These are phyloP conservation scores for Curvularia lunata DNA, from an alignment of 2,329 filamentous ascomycete genomes.

Conservation along the genomic window DNA sequence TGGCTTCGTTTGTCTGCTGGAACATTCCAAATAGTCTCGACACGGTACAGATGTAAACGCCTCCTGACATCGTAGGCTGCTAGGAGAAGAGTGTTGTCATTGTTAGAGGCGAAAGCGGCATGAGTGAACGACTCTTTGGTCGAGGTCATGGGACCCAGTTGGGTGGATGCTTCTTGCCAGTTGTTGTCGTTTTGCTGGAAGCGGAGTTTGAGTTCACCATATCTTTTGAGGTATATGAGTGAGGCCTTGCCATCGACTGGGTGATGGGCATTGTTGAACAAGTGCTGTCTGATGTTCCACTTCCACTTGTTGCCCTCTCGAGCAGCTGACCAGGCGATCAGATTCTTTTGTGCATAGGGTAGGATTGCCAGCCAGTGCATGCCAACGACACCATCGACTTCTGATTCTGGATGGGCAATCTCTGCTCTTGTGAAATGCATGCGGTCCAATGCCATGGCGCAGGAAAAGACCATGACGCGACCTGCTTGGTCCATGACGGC, in stretches of 20 bases:
- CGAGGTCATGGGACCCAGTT: constrained; percentile 74
- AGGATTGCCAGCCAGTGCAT: constrained; percentile 76
- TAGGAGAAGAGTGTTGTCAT: constrained; percentile 66
- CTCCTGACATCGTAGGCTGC: constrained; percentile 72
- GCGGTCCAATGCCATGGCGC: constrained; percentile 75
- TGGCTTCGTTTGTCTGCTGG: constrained; percentile 64
- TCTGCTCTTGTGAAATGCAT: constrained; percentile 68
- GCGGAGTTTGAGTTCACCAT: constrained; percentile 75
- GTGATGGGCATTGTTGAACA: constrained; percentile 74
- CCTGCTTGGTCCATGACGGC: constrained; percentile 83
- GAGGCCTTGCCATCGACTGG: constrained; percentile 74
- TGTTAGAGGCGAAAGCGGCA: constrained; percentile 64
- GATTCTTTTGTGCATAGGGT: constrained; percentile 50
- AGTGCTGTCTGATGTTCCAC: constrained; percentile 71
- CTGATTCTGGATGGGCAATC: constrained; percentile 72
- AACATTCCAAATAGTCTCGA: constrained; percentile 75
- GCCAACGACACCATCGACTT: constrained; percentile 79
- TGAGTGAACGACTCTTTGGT: constrained; percentile 58
- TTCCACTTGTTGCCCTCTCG: constrained; percentile 62
- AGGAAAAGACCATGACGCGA: constrained; percentile 74
- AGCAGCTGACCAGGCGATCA: constrained; percentile 50
- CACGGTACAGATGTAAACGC: constrained; percentile 75
- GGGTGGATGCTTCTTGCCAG: constrained; percentile 74
- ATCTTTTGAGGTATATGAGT: constrained; percentile 76
- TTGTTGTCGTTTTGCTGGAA: constrained; percentile 76